Conservation (phyloP, 2,329 filamentous ascomycete species). For the Beauveria scarabaeidicola region DNA sequence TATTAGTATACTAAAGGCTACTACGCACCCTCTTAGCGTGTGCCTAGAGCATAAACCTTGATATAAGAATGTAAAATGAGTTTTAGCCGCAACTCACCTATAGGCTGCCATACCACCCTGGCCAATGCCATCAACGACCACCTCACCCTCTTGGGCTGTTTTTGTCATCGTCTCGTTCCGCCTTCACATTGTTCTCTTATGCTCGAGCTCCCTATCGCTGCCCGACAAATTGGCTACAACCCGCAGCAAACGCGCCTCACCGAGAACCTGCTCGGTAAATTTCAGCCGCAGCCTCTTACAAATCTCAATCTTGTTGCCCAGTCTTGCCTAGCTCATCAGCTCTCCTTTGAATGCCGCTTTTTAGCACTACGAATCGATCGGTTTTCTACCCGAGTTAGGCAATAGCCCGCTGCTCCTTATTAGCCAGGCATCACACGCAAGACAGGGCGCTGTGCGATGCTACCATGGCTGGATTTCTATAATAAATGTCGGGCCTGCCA, state of each 20-base stretch:
- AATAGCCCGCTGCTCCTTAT: neutral
- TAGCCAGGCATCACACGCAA: neutral
- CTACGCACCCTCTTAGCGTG: no score
- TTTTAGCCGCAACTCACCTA: no score
- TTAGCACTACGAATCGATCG: slow-evolving; percentile 2
- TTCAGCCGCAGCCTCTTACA: neutral
- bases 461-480: neutral
- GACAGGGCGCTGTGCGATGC: neutral
- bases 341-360: neutral
- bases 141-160: neutral
- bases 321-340: neutral
- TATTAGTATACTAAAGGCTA: no score
- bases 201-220: neutral
- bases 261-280: neutral
- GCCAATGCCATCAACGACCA: slow-evolving; percentile 3
- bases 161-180: neutral
- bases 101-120: neutral
- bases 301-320: neutral
- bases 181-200: neutral
- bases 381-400: neutral
- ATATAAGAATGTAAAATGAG: no score
- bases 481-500: neutral
- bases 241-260: neutral
- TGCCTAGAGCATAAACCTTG: no score
- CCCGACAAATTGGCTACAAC: neutral